Base-by-base conservation (phyloP, 768 basidiomycete species). In the Lactarius deliciosus region DNA sequence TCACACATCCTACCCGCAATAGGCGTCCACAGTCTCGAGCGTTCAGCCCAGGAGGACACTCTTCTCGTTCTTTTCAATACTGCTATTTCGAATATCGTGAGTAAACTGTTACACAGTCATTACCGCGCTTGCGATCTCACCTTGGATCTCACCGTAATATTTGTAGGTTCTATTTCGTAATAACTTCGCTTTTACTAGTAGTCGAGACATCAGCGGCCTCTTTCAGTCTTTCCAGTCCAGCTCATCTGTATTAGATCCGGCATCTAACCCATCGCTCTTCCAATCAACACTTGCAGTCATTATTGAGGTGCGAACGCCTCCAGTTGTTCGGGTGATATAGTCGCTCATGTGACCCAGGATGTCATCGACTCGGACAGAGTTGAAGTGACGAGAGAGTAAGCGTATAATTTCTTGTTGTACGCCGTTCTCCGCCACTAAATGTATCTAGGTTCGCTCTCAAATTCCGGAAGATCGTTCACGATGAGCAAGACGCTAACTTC, bases 21-120 rank as follows among this genome's bases (percentile, higher is more conserved):
- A 78, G 86, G 85, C 59, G 85, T 87, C 1, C 84, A 87, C 68
- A 85, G 84, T 56, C 85, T 87, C 28, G 86, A 87, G 71, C 77
- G 86, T 0, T 86, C 85, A 0, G 80, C 83, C 11, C 85, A 87
- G 73, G 86, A 86, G 45, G 45, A 47, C n/a, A 47, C 20, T n/a
- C 20, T 22, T 22, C 45, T 47, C 45, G 45, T 47, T 47, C 45
- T 47, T 22, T 47, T 47, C n/a, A 47, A 47, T n/a, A 47, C 45
- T 5, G 20, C 20, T 11, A 47, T 47, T 47, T 47, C 86, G 2
- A 87, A 87, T 69, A 71, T 86, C 67, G 85, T 85, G 5, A 16
- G 55, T 56, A 34, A 13, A 32, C 25, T 15, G 8, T 50, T 16
- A 20, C 50, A 22, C 22, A 8, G 8, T 22, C 15, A 10, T n/a